Evolutionary conservation across 306 rosid species (phyloP).

Genomic region (Crotalaria pallida): DNA sequence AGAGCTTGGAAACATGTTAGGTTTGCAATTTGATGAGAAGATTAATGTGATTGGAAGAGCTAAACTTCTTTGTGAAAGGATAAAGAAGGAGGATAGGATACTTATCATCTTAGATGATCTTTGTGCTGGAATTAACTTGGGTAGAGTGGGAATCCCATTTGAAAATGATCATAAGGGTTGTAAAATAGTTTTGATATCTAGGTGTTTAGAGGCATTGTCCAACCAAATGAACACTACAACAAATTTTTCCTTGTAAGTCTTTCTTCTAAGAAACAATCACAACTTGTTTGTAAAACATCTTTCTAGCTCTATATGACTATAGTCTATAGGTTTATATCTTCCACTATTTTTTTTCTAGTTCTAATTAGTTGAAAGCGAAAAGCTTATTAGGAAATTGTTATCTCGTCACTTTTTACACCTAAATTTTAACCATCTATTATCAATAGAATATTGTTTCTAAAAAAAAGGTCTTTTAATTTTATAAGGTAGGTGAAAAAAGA

Average conservation of each 20-base stretch:
- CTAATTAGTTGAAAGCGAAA: neutral
- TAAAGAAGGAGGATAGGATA: neutral
- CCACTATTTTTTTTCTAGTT: neutral
- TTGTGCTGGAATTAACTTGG: neutral
- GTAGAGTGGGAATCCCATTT: neutral
- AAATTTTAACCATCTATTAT: too few relatives aligned
- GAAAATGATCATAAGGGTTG: neutral
- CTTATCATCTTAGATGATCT: neutral
- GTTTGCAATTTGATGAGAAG: neutral
- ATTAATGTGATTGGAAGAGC: neutral
- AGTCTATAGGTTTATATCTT: too few relatives aligned
- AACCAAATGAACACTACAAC: slow-evolving; percentile 1
- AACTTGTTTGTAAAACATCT: neutral
- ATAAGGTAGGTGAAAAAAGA: too few relatives aligned
- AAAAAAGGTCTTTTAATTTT: too few relatives aligned
- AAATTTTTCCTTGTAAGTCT: neutral
- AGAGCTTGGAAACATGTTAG: neutral
- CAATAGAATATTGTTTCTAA: too few relatives aligned
- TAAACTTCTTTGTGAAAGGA: neutral
- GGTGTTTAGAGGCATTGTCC: neutral
- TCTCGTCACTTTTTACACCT: too few relatives aligned
- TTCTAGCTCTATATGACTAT: neutral
- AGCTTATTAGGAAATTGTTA: too few relatives aligned
- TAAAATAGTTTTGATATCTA: neutral
- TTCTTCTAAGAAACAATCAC: neutral